Evolutionary conservation across 2,329 filamentous ascomycete genomes (phyloP).

Genomic region (Chaetomium sp.): DNA sequence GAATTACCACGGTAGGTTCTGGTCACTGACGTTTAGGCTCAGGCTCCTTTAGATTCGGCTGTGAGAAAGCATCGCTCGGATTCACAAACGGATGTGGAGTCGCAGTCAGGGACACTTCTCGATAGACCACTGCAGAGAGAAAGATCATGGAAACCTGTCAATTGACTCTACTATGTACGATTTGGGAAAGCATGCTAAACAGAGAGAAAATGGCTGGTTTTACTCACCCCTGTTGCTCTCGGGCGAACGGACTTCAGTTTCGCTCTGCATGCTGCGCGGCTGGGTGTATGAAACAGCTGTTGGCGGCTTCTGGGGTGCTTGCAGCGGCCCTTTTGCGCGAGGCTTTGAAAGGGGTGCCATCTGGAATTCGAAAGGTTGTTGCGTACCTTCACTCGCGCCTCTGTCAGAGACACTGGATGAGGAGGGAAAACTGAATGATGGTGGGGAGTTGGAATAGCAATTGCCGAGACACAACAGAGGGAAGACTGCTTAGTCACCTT

Average conservation of each 20-base stretch:
- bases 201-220: neutral
- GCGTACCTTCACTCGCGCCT: neutral
- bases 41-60: neutral
- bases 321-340: conserved; percentile 11
- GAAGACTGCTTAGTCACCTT: no score
- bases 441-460: no score
- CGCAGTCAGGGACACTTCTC: conserved; percentile 10
- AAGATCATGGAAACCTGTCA: no score
- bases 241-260: conserved; percentile 3
- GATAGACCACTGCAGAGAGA: neutral
- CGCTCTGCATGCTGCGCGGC: conserved; percentile 8
- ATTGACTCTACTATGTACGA: no score
- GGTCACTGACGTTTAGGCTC: neutral
- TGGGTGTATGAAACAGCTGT: conserved; percentile 4
- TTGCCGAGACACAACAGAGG: no score
- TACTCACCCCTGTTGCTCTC: conserved; percentile 7
- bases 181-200: neutral
- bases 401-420: no score
- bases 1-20: neutral
- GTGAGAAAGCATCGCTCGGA: conserved; percentile 13
- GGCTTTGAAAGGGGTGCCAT: neutral
- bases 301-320: neutral
- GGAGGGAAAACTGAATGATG: no score
- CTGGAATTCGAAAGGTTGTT: neutral
- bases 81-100: conserved; percentile 19